Conservation (phyloP, 306 rosid species). For the Fragaria ananassa region DNA sequence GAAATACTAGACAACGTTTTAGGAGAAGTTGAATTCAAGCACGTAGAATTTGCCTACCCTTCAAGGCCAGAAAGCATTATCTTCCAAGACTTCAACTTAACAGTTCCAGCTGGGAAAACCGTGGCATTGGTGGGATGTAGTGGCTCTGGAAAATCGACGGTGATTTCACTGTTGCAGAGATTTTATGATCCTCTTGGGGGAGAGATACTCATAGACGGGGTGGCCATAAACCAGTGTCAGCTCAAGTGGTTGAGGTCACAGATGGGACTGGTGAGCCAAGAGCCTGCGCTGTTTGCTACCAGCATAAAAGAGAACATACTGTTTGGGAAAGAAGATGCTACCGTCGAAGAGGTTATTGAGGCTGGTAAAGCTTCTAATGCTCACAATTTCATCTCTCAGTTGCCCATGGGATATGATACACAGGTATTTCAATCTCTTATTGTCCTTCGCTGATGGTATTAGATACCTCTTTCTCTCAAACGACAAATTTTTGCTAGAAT, state of each 20-base stretch:
- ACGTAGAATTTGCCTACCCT: constrained; percentile 68
- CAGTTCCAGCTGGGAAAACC: constrained; percentile 69
- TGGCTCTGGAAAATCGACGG: constrained; percentile 91
- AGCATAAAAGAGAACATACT: constrained; percentile 73
- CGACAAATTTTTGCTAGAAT: not conserved
- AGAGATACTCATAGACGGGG: constrained; percentile 65
- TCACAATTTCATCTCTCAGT: constrained; percentile 63
- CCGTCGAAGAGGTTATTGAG: constrained; percentile 48
- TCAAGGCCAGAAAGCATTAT: constrained; percentile 72
- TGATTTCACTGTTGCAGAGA: constrained; percentile 67
- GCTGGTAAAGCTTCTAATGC: constrained; percentile 86
- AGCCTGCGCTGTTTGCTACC: constrained; percentile 85
- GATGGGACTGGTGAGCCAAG: constrained; percentile 94
- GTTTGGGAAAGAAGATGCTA: constrained; percentile 82
- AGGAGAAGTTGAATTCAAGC: constrained; percentile 66
- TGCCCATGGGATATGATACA: constrained; percentile 74
- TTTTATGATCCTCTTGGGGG: constrained; percentile 82
- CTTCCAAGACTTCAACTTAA: constrained; percentile 49
- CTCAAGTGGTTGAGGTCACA: constrained; percentile 85
- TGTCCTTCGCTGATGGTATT: not conserved
- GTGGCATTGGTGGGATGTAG: constrained; percentile 83
- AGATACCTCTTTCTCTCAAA: not conserved
- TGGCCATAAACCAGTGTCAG: constrained; percentile 50
- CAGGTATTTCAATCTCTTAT: constrained; percentile 46
- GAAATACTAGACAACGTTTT: constrained; percentile 40